Conservation (phyloP, 371 early-diverging fungal species). For the Apophysomyces trapeziformis region DNA sequence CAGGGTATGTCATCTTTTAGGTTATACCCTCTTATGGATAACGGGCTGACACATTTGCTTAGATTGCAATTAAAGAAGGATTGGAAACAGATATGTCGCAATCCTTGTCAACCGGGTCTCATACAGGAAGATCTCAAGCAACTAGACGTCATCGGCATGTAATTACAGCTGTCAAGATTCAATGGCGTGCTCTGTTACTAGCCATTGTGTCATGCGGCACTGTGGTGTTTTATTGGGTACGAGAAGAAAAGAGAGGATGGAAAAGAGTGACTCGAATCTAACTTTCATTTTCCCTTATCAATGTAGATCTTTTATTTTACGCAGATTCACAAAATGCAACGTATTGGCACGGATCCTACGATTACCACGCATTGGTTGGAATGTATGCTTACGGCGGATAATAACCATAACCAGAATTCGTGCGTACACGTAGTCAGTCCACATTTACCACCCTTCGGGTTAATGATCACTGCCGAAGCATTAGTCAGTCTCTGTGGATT, state of each 20-base stretch:
- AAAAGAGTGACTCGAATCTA: background rate
- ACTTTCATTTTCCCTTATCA: background rate
- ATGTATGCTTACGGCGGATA: slow-evolving; percentile 52
- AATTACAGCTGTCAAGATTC: slow-evolving; percentile 63
- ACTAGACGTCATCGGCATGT: slow-evolving; percentile 59
- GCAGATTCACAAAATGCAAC: slow-evolving; percentile 48
- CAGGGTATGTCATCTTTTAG: slow-evolving; percentile 24
- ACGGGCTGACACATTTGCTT: background rate
- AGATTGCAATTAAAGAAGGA: slow-evolving; percentile 50
- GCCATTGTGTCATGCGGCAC: slow-evolving; percentile 56
- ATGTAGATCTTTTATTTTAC: slow-evolving; percentile 58
- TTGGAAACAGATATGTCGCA: slow-evolving; percentile 59
- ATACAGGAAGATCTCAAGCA: slow-evolving; percentile 42
- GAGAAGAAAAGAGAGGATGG: background rate
- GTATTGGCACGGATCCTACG: slow-evolving; percentile 28
- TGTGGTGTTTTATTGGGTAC: slow-evolving; percentile 60
- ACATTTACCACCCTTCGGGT: slow-evolving; percentile 56
- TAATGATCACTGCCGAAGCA: slow-evolving; percentile 64
- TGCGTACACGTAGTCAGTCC: slow-evolving; percentile 34
- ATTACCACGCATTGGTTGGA: slow-evolving; percentile 47
- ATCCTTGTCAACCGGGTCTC: slow-evolving; percentile 34
- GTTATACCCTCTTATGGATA: background rate
- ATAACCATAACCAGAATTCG: slow-evolving; percentile 36
- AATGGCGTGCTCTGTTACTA: slow-evolving; percentile 70
- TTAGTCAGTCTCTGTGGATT: slow-evolving; percentile 62